Conservation (phyloP, 805 yeast genomes). For the Starmerella davenportii region DNA sequence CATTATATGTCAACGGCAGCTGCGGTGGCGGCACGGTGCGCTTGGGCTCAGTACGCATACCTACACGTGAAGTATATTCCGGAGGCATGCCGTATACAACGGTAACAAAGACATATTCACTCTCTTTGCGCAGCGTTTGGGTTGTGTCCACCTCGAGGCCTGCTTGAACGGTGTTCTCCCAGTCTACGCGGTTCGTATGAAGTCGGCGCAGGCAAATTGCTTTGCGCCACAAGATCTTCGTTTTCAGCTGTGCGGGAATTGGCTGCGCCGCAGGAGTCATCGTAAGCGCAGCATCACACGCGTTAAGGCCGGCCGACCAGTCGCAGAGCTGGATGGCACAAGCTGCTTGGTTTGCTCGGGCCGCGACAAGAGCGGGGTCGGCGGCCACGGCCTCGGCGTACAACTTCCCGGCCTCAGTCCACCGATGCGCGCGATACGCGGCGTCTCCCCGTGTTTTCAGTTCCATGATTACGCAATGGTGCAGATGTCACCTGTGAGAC, state of each 20-base stretch:
- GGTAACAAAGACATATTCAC: slow-evolving; percentile 5
- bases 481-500: too few relatives aligned
- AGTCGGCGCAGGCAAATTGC: slow-evolving; percentile 11
- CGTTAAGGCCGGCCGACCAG: slow-evolving; percentile 10
- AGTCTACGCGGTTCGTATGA: slow-evolving; percentile 5
- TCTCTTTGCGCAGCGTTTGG: slow-evolving; percentile 9
- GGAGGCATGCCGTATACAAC: slow-evolving; percentile 6
- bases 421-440: slow-evolving; percentile 5
- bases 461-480: slow-evolving; percentile 9
- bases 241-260: slow-evolving; percentile 1
- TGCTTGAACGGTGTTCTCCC: slow-evolving; percentile 6
- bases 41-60: not conserved
- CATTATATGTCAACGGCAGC: slow-evolving; percentile 14
- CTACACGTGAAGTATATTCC: not conserved
- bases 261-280: not conserved
- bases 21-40: slow-evolving; percentile 4
- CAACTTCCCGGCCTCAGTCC: slow-evolving; percentile 7
- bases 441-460: slow-evolving; percentile 12
- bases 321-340: slow-evolving; percentile 11
- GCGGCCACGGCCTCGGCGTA: slow-evolving; percentile 13
- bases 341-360: slow-evolving; percentile 17
- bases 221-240: slow-evolving; percentile 12
- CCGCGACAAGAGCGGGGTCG: slow-evolving; percentile 11
- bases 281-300: slow-evolving; percentile 12
- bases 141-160: slow-evolving; percentile 15